Percentiles rank a stretch among this genome's conserved stretches.
These are phyloP conservation scores for Psilocybe cubensis DNA, from an alignment of 768 basidiomycete genomes.

Conservation along the genomic window DNA sequence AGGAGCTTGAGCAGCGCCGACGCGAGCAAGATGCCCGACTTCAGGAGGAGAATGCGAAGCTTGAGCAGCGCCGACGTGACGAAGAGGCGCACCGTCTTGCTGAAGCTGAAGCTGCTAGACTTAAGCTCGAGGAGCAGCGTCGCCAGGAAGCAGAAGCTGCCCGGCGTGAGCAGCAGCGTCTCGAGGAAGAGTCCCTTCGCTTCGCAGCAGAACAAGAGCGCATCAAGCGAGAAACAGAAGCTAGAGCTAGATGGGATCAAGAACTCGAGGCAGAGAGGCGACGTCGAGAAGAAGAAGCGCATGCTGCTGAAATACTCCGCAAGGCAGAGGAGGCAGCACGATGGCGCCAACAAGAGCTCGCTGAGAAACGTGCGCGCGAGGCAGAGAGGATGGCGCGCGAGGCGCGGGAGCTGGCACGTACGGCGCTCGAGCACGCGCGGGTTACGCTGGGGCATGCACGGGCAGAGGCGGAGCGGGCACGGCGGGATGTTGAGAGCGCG, in stretches of 20 bases:
- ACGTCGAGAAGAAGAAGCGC: not conserved
- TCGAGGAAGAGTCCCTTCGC: slow-evolving; percentile 2
- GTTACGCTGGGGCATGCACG: not conserved
- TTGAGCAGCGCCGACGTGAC: not conserved
- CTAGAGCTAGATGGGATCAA: not conserved
- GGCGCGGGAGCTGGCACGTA: not conserved
- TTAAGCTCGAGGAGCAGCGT: not conserved
- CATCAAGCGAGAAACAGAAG: not conserved
- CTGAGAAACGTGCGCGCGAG: not conserved
- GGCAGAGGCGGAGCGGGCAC: not conserved
- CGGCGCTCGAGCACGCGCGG: not conserved
- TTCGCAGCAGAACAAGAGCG: not conserved
- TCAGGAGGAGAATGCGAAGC: not conserved
- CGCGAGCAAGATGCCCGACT: slow-evolving; percentile 1
- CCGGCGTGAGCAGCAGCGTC: not conserved
- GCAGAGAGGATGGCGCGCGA: not conserved
- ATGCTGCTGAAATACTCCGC: not conserved
- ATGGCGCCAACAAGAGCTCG: not conserved
- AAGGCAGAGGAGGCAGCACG: not conserved
- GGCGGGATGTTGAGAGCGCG: not conserved
- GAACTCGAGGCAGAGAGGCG: not conserved
- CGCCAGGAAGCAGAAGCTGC: not conserved
- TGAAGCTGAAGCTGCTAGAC: not conserved
- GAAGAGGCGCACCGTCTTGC: not conserved
- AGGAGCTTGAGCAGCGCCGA: not conserved